Evolutionary conservation across 345 rosid species (phyloP).

Genomic region (Hypericum androsaemum): DNA sequence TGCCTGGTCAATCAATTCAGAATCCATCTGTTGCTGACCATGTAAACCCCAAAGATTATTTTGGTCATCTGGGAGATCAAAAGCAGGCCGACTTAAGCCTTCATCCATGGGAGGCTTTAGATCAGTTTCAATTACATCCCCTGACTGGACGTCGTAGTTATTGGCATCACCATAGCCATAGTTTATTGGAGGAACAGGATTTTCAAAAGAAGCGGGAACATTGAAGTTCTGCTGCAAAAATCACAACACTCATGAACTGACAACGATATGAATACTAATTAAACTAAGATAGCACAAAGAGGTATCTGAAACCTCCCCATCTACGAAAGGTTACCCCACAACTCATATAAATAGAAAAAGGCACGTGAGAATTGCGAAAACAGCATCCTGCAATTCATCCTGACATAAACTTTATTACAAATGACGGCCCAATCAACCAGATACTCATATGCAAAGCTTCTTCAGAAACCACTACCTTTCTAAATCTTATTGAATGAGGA

Average conservation of each 20-base stretch:
- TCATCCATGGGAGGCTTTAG: conserved; percentile 31
- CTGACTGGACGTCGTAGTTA: conserved; percentile 30
- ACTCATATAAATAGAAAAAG: no score
- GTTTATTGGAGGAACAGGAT: conserved; percentile 30
- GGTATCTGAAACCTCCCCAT: no score
- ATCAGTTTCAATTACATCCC: conserved; percentile 33
- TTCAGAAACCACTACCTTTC: no score
- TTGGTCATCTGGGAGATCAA: conserved; percentile 25
- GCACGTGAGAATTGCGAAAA: no score
- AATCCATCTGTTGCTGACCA: conserved; percentile 28
- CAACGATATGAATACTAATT: background rate
- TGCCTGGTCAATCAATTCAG: conserved; percentile 35
- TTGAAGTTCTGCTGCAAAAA: conserved; percentile 32
- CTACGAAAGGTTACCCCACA: no score
- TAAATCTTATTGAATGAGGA: no score
- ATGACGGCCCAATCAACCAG: no score
- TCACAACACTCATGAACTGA: background rate
- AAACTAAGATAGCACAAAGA: no score
- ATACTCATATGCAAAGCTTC: no score
- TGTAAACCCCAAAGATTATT: conserved; percentile 23
- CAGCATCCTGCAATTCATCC: no score
- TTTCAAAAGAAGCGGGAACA: conserved; percentile 27
- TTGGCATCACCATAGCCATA: conserved; percentile 50
- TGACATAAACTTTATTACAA: no score
- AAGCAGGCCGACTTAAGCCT: conserved; percentile 19